Evolutionary conservation across 257 asterid species (phyloP).

Genomic region (Solanum etuberosum): DNA sequence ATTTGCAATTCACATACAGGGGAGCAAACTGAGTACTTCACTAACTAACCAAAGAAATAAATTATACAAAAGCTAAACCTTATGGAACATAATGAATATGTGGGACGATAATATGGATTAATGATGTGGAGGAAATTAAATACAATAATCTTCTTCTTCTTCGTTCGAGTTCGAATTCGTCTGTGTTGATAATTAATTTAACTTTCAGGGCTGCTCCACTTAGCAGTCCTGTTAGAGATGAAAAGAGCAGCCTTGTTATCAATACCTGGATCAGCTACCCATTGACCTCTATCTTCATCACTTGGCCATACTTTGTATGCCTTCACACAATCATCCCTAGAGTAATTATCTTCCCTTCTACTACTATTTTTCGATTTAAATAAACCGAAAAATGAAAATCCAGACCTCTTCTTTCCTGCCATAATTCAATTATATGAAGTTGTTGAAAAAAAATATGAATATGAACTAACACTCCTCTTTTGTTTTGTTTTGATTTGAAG

Average conservation of each 20-base stretch:
- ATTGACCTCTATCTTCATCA: constrained; percentile 67
- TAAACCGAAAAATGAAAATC: constrained; percentile 36
- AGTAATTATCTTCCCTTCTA: constrained; percentile 5
- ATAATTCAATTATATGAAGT: neutral
- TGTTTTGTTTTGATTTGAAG: neutral
- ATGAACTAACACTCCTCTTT: neutral
- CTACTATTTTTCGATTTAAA: constrained; percentile 28
- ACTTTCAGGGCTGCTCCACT: constrained; percentile 36
- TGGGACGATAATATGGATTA: neutral
- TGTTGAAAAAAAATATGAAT: neutral
- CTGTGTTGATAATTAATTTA: neutral
- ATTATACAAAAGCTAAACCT: constrained; percentile 4
- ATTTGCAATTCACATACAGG: constrained; percentile 9
- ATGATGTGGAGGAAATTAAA: neutral
- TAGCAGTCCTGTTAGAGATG: constrained; percentile 35
- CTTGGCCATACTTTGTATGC: constrained; percentile 74
- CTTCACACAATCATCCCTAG: constrained; percentile 34
- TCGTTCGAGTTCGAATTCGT: neutral
- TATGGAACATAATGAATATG: neutral
- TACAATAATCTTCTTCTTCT: neutral
- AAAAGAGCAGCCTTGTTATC: constrained; percentile 54
- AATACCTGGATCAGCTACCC: constrained; percentile 82
- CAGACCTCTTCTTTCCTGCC: constrained; percentile 36
- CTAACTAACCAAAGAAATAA: constrained; percentile 1
- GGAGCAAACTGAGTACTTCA: neutral